These are phyloP conservation scores for Amoebophrya sp. DNA, from an alignment of 169 alveolate genomes.

Conservation along the genomic window DNA sequence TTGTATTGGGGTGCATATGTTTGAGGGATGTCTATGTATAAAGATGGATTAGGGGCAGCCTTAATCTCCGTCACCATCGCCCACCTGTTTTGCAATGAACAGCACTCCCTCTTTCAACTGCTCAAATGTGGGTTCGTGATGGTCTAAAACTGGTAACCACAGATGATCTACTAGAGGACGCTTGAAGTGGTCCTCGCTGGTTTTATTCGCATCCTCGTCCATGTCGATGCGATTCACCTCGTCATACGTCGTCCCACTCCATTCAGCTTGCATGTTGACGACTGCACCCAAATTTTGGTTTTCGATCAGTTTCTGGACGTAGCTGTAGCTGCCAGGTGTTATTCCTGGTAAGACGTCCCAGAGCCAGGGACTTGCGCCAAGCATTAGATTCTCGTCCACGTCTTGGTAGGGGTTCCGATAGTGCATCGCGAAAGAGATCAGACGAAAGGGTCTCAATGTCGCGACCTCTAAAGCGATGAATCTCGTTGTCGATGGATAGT, in stretches of 20 bases:
- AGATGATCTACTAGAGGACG: no score
- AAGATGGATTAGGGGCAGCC: no score
- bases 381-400: not conserved
- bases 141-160: not conserved
- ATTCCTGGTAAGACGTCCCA: not conserved
- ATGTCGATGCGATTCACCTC: not conserved
- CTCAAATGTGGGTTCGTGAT: no score
- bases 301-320: not conserved
- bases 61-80: no score
- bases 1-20: no score
- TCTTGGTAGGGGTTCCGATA: not conserved
- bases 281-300: not conserved
- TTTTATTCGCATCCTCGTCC: not conserved
- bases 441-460: not conserved
- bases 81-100: no score
- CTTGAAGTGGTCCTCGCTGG: no score
- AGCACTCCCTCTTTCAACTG: no score
- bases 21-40: no score
- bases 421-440: not conserved
- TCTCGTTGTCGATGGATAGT: not conserved
- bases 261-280: not conserved
- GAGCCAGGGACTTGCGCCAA: not conserved
- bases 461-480: not conserved
- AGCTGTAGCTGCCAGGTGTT: not conserved
- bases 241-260: not conserved